Evolutionary conservation across 2,329 filamentous ascomycete genomes (phyloP).

Genomic region (Aphanoascus verrucosus): DNA sequence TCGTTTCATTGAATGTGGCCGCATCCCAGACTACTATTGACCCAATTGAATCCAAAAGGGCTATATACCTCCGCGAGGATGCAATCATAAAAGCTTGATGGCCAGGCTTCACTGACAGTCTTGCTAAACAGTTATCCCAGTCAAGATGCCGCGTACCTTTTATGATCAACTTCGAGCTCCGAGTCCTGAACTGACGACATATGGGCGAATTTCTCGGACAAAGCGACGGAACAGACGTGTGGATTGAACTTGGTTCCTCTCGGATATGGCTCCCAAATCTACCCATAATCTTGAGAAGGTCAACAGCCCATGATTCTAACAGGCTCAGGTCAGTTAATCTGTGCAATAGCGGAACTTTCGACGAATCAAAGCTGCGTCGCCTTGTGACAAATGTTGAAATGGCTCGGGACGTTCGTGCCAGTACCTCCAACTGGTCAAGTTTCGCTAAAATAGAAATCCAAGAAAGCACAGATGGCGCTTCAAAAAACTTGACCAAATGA

Average conservation of each 20-base stretch:
- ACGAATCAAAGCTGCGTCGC: background rate
- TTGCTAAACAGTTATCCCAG: slow-evolving; percentile 17
- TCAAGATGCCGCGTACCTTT: slow-evolving; percentile 11
- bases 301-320: slow-evolving; percentile 26
- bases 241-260: slow-evolving; percentile 26
- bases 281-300: slow-evolving; percentile 29
- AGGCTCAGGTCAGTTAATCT: slow-evolving; percentile 16
- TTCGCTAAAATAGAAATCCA: background rate
- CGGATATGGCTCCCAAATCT: slow-evolving; percentile 26
- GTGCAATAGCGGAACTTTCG: background rate
- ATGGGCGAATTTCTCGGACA: slow-evolving; percentile 30
- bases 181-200: slow-evolving; percentile 24
- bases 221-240: slow-evolving; percentile 31
- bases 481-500: slow-evolving; percentile 13
- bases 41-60: no score
- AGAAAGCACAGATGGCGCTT: slow-evolving; percentile 19
- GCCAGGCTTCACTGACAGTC: slow-evolving; percentile 9
- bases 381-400: background rate
- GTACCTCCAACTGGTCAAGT: background rate
- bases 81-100: slow-evolving; percentile 12
- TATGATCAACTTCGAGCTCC: slow-evolving; percentile 16
- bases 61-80: slow-evolving; percentile 12
- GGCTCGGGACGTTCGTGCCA: background rate
- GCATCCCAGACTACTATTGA: background rate
- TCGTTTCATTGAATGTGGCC: background rate